Base-by-base conservation (phyloP, 345 rosid genomes). In the Eutrema yunnanense region DNA sequence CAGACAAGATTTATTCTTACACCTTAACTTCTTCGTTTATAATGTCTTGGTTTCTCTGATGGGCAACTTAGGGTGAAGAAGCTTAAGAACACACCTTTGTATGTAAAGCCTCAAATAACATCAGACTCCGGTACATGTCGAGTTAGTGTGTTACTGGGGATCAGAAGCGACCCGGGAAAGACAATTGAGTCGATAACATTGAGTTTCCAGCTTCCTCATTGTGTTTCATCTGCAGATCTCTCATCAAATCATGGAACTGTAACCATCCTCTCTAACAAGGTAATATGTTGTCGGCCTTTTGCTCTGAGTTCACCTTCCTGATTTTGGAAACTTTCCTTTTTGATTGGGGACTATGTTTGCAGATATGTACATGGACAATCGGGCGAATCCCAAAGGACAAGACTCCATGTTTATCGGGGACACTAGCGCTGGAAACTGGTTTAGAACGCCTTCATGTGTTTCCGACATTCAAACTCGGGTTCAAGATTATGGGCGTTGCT, bases 201-300 rank as follows among this genome's bases (percentile, higher is more conserved):
- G 75, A 86, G 90, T 75, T 95, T 92, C 74, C 87, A 85, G 72
- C 81, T 95, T 78, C 98, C 98, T 57, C 66, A 86, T 72, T 87
- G 90, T 58, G 55, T 95, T 68, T 74, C 82, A 60, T 85, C 98
- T 0, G 88, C 96, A 46, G 98, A 95, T 76, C 83, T 95, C 78
- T 88, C 84, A 64, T 82, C 99, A 82, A 95, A 95, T 75, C 92
- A 89, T 78, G 98, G 99, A 72, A 82, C 86, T 63, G 86, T 95
- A 37, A 81, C 84, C 65, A 75, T 90, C 66, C 87, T 95, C 50
- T 83, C 94, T 43, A 87, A 92, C 70, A 90, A 92, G 96, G 98
- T 92, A 63, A 6, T n/a, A 58, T 10, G 16, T 26, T 30, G 30
- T 55, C 53, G 30, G 2, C 4, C 42, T 14, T 56, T 43, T 46